Evolutionary conservation across 805 yeast genomes (phyloP), one percentile per base, ranked within the genome.

Genomic region (Monosporozyma unispora): DNA sequence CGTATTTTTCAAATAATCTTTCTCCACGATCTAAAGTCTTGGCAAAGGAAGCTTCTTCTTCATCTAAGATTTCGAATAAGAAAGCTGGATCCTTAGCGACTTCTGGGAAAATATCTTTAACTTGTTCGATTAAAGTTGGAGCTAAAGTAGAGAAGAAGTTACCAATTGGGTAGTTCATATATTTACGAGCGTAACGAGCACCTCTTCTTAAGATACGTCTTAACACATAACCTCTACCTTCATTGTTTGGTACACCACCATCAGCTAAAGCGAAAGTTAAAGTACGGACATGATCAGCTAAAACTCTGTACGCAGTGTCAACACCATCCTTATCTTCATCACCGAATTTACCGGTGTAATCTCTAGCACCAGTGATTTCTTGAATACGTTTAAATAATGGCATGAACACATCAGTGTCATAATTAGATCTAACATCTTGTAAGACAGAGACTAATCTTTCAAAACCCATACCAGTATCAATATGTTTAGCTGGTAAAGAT

Each of bases 211-310:
- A 75, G 59, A 93, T 90, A 75, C 99, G 85, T 74, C 99, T 84
- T 68, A 93, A 74, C 42, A 93, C 99, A 64, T 93, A 93, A 61
- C 99, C 99, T 73, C 99, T 84, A 61, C 99, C 99, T 66, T 93
- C 99, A 64, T 90, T 93, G 72, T 93, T 93, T 64, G 99, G 99
- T 50, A 93, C 97, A 64, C 99, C 99, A 63, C 99, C 99, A 69
- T 93, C 99, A 38, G 96, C 87, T 52, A 93, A 77, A 46, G 99
- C 97, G 69, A 93, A 87, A 2, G 96, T 87, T 66, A 93, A 77
- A 23, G 99, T 93, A 71, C 99, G 84, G 35, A 93, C 97, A 67
- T 93, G 99, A 71, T 93, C 99, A 49, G 99, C 99, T 58, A 93
- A 79, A 42, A 93, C 98, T 69, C 99, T 81, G 75, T 93, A 93